phyloP scores from a whole-genome alignment of 225 moss, liverwort and hornwort genomes.

The Asterella californica region DNA sequence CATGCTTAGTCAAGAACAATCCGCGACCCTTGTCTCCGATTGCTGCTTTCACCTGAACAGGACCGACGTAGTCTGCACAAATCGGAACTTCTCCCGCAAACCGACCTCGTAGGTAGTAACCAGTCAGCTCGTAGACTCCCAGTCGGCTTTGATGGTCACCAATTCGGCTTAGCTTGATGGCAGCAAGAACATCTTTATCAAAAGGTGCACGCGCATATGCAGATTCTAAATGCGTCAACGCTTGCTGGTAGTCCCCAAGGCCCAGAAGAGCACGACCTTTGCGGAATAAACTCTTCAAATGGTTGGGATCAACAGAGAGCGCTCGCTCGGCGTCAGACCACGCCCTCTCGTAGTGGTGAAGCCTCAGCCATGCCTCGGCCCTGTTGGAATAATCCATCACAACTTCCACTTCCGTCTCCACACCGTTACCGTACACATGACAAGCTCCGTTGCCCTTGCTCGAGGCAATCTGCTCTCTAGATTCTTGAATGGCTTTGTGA shows the following conservation, averaged over 20 bases:
- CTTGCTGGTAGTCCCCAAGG: constrained; percentile 69
- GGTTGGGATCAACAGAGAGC: constrained; percentile 57
- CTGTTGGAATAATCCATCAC: constrained; percentile 88
- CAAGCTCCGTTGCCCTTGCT: constrained; percentile 10
- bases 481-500: constrained; percentile 52
- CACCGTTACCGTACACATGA: constrained; percentile 21
- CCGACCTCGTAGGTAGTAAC: constrained; percentile 67
- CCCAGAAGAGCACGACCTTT: constrained; percentile 86
- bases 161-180: constrained; percentile 58
- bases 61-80: constrained; percentile 73
- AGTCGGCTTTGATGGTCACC: constrained; percentile 69
- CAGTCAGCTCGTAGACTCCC: constrained; percentile 71
- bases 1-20: constrained; percentile 59
- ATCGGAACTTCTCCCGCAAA: constrained; percentile 53
- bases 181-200: constrained; percentile 71
- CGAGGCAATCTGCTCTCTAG: constrained; percentile 36
- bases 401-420: constrained; percentile 58
- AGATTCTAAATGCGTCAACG: constrained; percentile 62
- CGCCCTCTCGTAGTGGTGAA: constrained; percentile 69
- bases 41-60: constrained; percentile 51
- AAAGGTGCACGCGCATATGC: constrained; percentile 67
- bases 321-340: constrained; percentile 72
- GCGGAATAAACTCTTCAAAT: constrained; percentile 85
- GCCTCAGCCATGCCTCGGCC: constrained; percentile 80
- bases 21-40: constrained; percentile 61